Evolutionary conservation across 1,284 basidiomycete species (phyloP).

Genomic region (Polyporus tsugae): DNA sequence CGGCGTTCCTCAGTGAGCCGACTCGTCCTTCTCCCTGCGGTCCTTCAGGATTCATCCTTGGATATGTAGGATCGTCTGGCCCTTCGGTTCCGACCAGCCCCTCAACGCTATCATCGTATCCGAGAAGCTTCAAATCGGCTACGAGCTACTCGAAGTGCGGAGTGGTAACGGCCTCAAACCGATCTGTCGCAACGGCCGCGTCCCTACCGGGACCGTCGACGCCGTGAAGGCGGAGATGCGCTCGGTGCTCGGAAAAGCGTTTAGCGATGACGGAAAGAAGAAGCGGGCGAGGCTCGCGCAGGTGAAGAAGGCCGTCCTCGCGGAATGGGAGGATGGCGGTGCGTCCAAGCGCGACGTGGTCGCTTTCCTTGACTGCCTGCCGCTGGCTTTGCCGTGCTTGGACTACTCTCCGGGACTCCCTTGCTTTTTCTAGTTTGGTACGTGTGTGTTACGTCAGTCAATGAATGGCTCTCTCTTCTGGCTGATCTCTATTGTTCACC

Average conservation of each 20-base stretch:
- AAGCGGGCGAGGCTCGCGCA: slow-evolving; percentile 31
- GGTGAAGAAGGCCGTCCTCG: slow-evolving; percentile 17
- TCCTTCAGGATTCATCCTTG: background rate
- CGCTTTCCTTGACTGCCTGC: slow-evolving; percentile 20
- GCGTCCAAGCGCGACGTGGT: slow-evolving; percentile 20
- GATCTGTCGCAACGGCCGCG: slow-evolving; percentile 30
- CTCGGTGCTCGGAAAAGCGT: slow-evolving; percentile 30
- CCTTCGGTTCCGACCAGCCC: slow-evolving; percentile 38
- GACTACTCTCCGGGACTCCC: background rate
- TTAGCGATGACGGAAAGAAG: slow-evolving; percentile 31
- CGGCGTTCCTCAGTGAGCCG: slow-evolving; percentile 33
- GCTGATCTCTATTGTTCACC: background rate
- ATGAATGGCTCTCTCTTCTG: background rate
- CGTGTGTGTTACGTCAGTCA: background rate
- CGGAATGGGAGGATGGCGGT: slow-evolving; percentile 28
- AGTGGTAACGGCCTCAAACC: slow-evolving; percentile 34
- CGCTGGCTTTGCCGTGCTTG: background rate
- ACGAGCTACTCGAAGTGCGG: slow-evolving; percentile 42
- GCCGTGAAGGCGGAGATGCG: slow-evolving; percentile 31
- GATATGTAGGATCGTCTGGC: slow-evolving; percentile 32
- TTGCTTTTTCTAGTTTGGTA: background rate
- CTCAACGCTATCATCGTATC: slow-evolving; percentile 33
- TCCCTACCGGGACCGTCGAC: slow-evolving; percentile 30
- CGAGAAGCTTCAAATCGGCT: slow-evolving; percentile 28
- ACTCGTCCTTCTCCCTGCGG: background rate